Base-by-base conservation (phyloP, 2,329 filamentous ascomycete species). In the Fusarium sp. region DNA sequence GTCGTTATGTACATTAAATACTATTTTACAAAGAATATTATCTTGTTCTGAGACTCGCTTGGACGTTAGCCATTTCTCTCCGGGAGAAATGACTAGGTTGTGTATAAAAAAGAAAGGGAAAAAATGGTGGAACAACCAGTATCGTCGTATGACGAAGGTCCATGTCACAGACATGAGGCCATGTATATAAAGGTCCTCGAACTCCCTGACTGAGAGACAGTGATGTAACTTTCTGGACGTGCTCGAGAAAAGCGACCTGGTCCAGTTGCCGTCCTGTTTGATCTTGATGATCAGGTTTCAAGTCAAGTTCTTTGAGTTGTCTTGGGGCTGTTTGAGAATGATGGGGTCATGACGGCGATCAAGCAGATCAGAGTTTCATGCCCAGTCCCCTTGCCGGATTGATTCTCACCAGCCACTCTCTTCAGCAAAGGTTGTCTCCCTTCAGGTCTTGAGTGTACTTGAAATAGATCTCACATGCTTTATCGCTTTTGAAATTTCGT, bases 401-500 rank as follows among this genome's bases (percentile, higher is more conserved):
- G 36, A 42, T 38, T 60, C 31, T 61, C 44, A 50, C 13, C 44
- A 62, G 20, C 45, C 56, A 38, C 50, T 52, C 50, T 27, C 25
- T 53, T 18, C 47, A 18, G 52, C 22, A 33, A 52, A 45, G 22
- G 13, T 35, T 18, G 14, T 36, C 52, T 47, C 53, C 62, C 54
- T 62, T 77, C 65, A 77, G 7, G 63, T 68, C 63, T 77, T 77
- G 54, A 78, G 64, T 18, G 76, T 79, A 44, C 78, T 79, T 20
- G 78, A 80, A 20, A 80, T 72, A 22, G 79, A 79, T 46, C 78
- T 73, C 50, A 80, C 73, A 58, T 80, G 76, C 69, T 77, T 80
- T 66, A 78, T 72, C 44, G 77, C 75, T 59, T 72, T 75, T 17
- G 74, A 73, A 53, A 76, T 68, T 31, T 77, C 74, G 49, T 78